phyloP scores from a whole-genome alignment of 257 asterid genomes.

The Solanum bulbocastanum region DNA sequence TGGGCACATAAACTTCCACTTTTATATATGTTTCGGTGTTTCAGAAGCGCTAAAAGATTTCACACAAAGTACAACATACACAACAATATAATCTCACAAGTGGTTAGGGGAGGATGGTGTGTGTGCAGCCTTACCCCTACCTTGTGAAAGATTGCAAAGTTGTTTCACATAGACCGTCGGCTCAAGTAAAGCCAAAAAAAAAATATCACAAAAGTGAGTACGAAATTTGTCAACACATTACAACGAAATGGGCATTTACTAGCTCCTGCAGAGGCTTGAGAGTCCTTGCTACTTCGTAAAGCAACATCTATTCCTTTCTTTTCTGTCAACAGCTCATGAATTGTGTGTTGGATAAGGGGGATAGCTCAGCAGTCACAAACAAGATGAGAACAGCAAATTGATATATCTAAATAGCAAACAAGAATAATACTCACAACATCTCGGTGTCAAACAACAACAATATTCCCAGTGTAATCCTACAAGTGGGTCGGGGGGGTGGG shows the following conservation, averaged over 20 bases:
- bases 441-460: neutral
- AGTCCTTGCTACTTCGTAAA: neutral
- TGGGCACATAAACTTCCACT: neutral
- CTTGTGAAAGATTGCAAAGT: neutral
- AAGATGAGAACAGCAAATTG: neutral
- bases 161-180: neutral
- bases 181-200: neutral
- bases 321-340: neutral
- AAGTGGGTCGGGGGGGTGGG: neutral
- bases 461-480: neutral
- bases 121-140: neutral
- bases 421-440: neutral
- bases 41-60: neutral
- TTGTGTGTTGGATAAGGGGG: neutral
- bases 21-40: neutral
- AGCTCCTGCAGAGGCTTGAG: neutral
- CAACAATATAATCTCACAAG: too few species aligned
- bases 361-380: neutral
- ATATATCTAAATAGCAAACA: neutral
- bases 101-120: neutral
- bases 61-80: neutral
- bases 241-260: neutral
- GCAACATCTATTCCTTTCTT: neutral
- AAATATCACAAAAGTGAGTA: neutral
- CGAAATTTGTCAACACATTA: neutral